These are phyloP conservation scores for Myxozyma monticola DNA, from an alignment of 805 yeast species.

Conservation along the genomic window DNA sequence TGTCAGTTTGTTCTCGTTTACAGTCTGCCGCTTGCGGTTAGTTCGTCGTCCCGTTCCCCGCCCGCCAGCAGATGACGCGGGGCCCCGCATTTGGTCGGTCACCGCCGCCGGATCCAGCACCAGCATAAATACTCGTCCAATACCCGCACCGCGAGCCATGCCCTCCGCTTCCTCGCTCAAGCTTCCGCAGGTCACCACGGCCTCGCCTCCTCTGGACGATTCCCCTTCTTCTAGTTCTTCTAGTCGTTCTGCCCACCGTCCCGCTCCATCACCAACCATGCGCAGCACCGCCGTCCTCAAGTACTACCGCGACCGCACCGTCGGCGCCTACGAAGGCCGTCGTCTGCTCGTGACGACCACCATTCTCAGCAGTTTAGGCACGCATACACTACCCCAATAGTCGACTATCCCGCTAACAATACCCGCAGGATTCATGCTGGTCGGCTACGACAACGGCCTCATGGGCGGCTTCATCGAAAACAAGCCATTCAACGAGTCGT, in stretches of 20 bases:
- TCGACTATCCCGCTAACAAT: neutral
- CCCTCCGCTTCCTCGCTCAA: no score
- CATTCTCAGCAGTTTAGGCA: conserved; percentile 6
- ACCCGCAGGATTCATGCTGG: conserved; percentile 5
- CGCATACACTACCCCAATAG: neutral
- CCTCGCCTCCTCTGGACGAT: no score
- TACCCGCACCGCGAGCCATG: no score
- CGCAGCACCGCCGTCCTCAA: neutral
- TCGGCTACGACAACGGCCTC: conserved; percentile 22
- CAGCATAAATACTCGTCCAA: no score
- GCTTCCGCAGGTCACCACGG: no score
- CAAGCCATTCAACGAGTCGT: conserved; percentile 35
- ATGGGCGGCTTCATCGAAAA: conserved; percentile 26
- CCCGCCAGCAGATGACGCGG: no score
- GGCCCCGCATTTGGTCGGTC: no score
- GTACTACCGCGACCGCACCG: neutral
- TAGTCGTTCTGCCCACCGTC: neutral
- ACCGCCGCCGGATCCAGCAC: neutral
- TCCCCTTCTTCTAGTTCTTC: neutral
- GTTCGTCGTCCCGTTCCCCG: no score
- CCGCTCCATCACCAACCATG: neutral
- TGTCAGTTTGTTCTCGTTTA: no score
- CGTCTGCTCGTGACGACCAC: neutral
- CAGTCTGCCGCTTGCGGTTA: no score
- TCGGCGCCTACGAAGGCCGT: conserved; percentile 3